These are phyloP conservation scores for Epichloe typhina DNA, from an alignment of 2,329 filamentous ascomycete genomes.

Conservation along the genomic window DNA sequence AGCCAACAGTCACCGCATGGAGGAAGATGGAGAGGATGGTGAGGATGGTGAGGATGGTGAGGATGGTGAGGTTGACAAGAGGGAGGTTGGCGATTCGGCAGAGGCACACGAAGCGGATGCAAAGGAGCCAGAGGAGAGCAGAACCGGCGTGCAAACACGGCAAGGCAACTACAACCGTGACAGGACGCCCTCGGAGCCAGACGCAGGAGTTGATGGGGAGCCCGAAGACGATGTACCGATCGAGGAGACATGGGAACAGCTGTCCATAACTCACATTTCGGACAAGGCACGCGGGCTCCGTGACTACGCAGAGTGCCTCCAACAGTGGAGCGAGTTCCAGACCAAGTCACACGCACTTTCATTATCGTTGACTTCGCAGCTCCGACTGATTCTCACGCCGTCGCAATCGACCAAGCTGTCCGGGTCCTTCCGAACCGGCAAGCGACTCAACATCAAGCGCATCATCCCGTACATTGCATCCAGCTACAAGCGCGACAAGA, in stretches of 20 bases:
- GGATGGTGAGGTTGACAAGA: constrained; percentile 29
- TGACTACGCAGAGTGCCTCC: constrained; percentile 44
- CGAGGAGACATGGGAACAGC: constrained; percentile 44
- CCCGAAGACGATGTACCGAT: constrained; percentile 36
- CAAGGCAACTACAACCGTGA: constrained; percentile 46
- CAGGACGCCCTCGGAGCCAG: constrained; percentile 25
- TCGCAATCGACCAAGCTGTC: constrained; percentile 93
- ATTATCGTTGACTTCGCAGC: constrained; percentile 79
- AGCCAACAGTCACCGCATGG: constrained; percentile 32
- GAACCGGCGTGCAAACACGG: constrained; percentile 45
- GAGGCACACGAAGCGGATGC: constrained; percentile 27
- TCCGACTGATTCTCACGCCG: constrained; percentile 87
- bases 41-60: constrained; percentile 31
- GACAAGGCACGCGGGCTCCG: constrained; percentile 29
- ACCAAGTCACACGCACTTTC: constrained; percentile 73
- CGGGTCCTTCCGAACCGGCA: constrained; percentile 92
- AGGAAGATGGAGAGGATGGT: constrained; percentile 37
- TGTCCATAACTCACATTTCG: constrained; percentile 61
- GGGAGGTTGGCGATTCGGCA: constrained; percentile 24
- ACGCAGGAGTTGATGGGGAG: constrained; percentile 29
- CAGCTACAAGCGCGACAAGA: constrained; percentile 97
- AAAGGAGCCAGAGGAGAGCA: constrained; percentile 36
- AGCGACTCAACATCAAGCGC: constrained; percentile 96
- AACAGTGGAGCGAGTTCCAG: constrained; percentile 79
- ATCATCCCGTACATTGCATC: constrained; percentile 99